These are phyloP conservation scores for Ogataea corticis DNA, from an alignment of 805 yeast species.

Conservation along the genomic window DNA sequence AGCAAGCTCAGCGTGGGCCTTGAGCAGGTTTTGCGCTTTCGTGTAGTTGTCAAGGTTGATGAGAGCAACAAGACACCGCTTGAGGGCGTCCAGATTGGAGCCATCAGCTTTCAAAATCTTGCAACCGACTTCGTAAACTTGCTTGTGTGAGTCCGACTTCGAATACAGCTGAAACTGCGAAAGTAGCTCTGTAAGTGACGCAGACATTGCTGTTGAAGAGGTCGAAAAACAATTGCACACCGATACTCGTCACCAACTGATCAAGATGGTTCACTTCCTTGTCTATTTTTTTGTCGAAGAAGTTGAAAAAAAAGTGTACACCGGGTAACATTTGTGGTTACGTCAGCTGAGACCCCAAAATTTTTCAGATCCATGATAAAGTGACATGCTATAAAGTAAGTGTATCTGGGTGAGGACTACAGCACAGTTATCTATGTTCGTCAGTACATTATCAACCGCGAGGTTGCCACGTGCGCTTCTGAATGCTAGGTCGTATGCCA, in stretches of 20 bases:
- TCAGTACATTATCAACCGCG: background rate
- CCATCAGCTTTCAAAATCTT: constrained; percentile 31
- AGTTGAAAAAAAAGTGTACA: background rate
- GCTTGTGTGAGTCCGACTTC: constrained; percentile 36
- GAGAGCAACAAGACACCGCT: constrained; percentile 53
- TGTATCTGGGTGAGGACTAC: too few species aligned
- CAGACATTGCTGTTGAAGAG: background rate
- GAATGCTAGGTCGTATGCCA: background rate
- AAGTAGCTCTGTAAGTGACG: constrained; percentile 35
- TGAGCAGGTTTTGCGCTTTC: constrained; percentile 46
- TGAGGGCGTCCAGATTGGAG: constrained; percentile 32
- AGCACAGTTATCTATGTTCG: too few species aligned
- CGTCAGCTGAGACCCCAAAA: constrained; percentile 1
- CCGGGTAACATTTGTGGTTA: constrained; percentile 12
- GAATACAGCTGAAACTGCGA: constrained; percentile 38
- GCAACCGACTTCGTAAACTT: constrained; percentile 34
- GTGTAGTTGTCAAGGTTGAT: constrained; percentile 59
- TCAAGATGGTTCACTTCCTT: background rate
- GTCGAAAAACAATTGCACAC: background rate
- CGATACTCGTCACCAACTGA: background rate
- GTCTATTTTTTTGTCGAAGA: background rate
- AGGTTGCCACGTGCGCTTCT: background rate
- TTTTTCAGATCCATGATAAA: background rate
- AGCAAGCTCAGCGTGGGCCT: constrained; percentile 23
- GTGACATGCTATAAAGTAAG: background rate